Base-by-base conservation (phyloP, 805 yeast species). In the Nematodospora valgi region DNA sequence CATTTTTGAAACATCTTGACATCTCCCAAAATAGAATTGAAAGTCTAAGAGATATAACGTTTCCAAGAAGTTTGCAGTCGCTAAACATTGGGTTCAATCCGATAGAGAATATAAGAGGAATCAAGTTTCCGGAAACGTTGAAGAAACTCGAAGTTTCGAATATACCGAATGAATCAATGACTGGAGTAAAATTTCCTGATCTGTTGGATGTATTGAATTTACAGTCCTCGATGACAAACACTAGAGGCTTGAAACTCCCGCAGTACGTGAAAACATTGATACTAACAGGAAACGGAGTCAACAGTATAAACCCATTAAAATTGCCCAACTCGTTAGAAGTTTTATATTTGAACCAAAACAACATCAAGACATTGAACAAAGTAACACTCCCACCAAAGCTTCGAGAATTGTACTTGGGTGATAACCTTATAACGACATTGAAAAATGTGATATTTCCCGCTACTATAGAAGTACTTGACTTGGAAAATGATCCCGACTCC, bases 131-230 rank as follows among this genome's bases (percentile, higher is more conserved):
- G 4, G 71, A 66, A 10, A 37, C 43, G 16, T 41, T 68, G 23
- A 49, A 49, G 28, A 54, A 55, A 40, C 50, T 68, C 43, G 73
- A 68, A 40, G 39, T 64, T 8, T 64, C 71, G 5, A 62, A 64
- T 35, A 57, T 67, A 6, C 72, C 73, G 3, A 68, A 66, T 41
- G 73, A 68, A 42, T 57, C 68, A 7, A 67, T 68, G 73, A 60
- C 71, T 0, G 70, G 72, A 1, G 56, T 68, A n/a, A 67, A 63
- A 39, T 65, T 68, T 34, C 73, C 73, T 1, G 73, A 68, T 35
- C 54, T 47, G 50, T 45, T 61, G 20, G 46, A 47, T 15, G 52
- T 51, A 2, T 54, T 68, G 32, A 68, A 68, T 39, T 45, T 68
- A 9, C 72, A 66, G 43, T 62, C 61, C 34, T 62, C 70, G 3